Base-by-base conservation (phyloP, 2,329 filamentous ascomycete genomes). In the Westerdykella ornata region DNA sequence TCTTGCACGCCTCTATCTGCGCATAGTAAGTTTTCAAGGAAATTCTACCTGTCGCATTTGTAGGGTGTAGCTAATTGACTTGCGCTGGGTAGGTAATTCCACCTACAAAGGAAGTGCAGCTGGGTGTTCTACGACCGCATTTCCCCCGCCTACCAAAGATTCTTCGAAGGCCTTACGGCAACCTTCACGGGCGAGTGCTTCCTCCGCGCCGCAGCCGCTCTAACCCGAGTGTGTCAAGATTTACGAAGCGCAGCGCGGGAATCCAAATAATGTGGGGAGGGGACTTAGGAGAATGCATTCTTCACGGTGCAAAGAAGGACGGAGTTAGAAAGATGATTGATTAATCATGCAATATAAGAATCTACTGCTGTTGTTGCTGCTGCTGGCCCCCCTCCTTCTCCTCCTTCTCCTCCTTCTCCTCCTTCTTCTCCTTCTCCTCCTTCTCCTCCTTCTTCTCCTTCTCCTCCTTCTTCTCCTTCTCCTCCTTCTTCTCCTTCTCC, bases 121-220 rank as follows among this genome's bases (percentile, higher is more conserved):
- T n/a, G n/a, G n/a, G n/a, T n/a, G n/a, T n/a, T n/a, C n/a, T 76
- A 75, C 53, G 73, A 76, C 53, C 65, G 72, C 4, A 62, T 76
- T 38, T 72, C 68, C 22, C 59, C 66, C 19, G 69, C 72, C 0
- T 69, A 74, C 38, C 70, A 71, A 34, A 60, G 61, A 17, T 72
- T 76, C 50, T 59, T 75, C 14, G 72, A 75, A 45, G 57, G 62
- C 0, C 54, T 76, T 8, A 73, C 70, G 0, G 72, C 66, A 3
- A 71, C 68, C 18, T 73, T 72, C 50, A 62, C 62, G n/a, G 66
- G 69, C 50, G 72, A 73, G 0, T 58, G 50, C 15, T 46, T 52
- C 37, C 54, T 62, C 12, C 36, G 59, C 67, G 7, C 70, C 14
- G 43, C 40, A 19, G 59, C 54, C 13, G 58, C 59, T 4, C 22